Conservation (phyloP, 2,329 filamentous ascomycete species). For the Sporothrix variecibatus region DNA sequence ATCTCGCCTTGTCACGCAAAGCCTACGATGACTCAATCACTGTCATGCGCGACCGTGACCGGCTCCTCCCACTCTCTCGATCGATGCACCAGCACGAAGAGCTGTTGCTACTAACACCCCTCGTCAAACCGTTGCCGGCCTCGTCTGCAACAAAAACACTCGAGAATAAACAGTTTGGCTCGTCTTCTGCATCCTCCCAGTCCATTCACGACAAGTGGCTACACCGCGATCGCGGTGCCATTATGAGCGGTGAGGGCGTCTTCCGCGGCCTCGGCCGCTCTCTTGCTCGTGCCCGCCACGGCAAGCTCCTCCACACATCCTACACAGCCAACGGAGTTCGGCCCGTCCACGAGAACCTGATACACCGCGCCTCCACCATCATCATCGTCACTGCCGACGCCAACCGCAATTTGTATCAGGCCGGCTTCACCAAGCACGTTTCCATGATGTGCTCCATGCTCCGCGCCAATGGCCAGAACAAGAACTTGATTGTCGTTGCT, state of each 20-base stretch:
- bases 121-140: slow-evolving; percentile 89
- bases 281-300: slow-evolving; percentile 80
- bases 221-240: slow-evolving; percentile 60
- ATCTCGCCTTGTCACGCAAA: slow-evolving; percentile 76
- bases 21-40: slow-evolving; percentile 94
- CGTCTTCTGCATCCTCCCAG: slow-evolving; percentile 24
- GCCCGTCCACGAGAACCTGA: slow-evolving; percentile 90
- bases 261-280: slow-evolving; percentile 87
- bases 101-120: slow-evolving; percentile 80
- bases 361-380: slow-evolving; percentile 83
- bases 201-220: slow-evolving; percentile 57
- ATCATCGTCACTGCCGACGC: slow-evolving; percentile 92
- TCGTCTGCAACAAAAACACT: slow-evolving; percentile 78
- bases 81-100: slow-evolving; percentile 84
- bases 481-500: slow-evolving; percentile 85
- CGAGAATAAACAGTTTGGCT: slow-evolving; percentile 41
- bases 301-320: slow-evolving; percentile 87
- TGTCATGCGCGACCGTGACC: slow-evolving; percentile 85
- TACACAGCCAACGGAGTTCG: slow-evolving; percentile 92
- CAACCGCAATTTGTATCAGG: slow-evolving; percentile 89
- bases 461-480: slow-evolving; percentile 75
- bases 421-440: slow-evolving; percentile 93
- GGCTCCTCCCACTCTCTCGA: slow-evolving; percentile 77
- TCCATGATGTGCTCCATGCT: slow-evolving; percentile 92
- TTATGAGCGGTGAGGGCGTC: slow-evolving; percentile 91